Percentiles rank a stretch among this genome's conserved stretches.
These are phyloP conservation scores for Toxoplasma gondii DNA, from an alignment of 169 alveolate genomes.

Conservation along the genomic window DNA sequence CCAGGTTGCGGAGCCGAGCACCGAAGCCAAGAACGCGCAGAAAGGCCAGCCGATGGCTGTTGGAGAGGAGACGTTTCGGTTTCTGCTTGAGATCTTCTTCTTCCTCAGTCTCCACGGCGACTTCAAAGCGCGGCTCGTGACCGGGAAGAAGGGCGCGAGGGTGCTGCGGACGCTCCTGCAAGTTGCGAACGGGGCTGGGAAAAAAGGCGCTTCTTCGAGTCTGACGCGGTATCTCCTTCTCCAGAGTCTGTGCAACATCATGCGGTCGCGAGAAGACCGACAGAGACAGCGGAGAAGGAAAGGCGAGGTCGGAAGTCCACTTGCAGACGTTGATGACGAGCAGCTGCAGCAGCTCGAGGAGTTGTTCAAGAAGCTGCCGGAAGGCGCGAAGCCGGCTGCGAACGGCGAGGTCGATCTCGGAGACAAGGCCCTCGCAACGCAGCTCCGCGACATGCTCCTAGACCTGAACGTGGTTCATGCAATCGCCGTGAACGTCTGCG, in stretches of 20 bases:
- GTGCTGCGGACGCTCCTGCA: conserved; percentile 26
- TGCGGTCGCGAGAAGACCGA: conserved; percentile 52
- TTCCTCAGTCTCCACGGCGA: conserved; percentile 48
- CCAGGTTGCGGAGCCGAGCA: not conserved
- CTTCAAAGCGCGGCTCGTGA: conserved; percentile 23
- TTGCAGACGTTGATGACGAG: conserved; percentile 42
- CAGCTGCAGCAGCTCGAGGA: conserved; percentile 47
- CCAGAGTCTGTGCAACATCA: conserved; percentile 58
- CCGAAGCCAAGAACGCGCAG: not conserved
- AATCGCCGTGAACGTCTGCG: not conserved
- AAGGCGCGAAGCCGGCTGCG: conserved; percentile 46
- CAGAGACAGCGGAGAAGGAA: not conserved
- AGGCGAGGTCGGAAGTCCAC: conserved; percentile 7
- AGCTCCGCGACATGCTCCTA: conserved; percentile 12
- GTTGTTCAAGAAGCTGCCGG: conserved; percentile 41
- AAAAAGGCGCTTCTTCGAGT: not conserved
- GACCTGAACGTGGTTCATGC: conserved; percentile 7
- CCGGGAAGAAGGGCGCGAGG: not conserved
- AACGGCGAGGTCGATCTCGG: conserved; percentile 51
- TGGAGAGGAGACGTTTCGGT: not conserved
- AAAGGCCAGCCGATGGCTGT: not conserved
- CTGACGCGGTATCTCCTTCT: conserved; percentile 42
- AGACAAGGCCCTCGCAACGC: not conserved
- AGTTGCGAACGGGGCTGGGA: not conserved
- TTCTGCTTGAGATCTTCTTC: conserved; percentile 39